phyloP scores from a whole-genome alignment of 2,329 filamentous ascomycete genomes.

The Echinosphaeria canescens region DNA sequence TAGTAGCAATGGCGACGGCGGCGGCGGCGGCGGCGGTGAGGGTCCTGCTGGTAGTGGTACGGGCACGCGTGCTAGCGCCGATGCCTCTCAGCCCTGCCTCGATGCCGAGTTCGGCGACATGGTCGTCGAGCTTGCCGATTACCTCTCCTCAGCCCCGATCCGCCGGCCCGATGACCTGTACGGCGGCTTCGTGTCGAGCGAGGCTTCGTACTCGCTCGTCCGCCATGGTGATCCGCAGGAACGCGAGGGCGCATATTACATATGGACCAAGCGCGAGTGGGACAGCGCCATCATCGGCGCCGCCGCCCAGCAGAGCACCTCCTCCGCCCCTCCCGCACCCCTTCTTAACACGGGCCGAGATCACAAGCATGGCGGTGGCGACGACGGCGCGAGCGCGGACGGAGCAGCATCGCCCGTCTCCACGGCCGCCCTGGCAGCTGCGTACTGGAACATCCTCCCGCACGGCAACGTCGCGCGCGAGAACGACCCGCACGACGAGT shows the following conservation, averaged over 20 bases:
- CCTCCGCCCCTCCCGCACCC: too few relatives aligned
- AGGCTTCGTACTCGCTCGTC: constrained; percentile 73
- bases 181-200: constrained; percentile 71
- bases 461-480: constrained; percentile 71
- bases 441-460: constrained; percentile 65
- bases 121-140: constrained; percentile 68
- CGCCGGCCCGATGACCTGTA: constrained; percentile 43
- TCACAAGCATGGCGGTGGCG: too few relatives aligned
- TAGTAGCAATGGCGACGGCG: not conserved
- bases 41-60: too few relatives aligned
- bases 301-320: constrained; percentile 37
- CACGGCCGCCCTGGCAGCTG: constrained; percentile 56
- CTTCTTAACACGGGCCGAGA: too few relatives aligned
- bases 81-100: constrained; percentile 6
- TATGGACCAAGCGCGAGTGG: constrained; percentile 83
- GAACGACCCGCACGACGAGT: constrained; percentile 81
- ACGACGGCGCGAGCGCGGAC: too few relatives aligned
- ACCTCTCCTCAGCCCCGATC: constrained; percentile 54
- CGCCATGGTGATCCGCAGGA: constrained; percentile 56
- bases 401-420: too few relatives aligned
- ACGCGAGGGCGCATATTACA: constrained; percentile 80
- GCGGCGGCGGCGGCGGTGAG: too few relatives aligned
- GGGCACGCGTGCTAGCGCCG: too few relatives aligned
- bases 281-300: constrained; percentile 43
- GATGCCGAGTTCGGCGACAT: constrained; percentile 55